Evolutionary conservation across 208 protist genomes (phyloP).

Genomic region (Trypanosoma vivax): DNA sequence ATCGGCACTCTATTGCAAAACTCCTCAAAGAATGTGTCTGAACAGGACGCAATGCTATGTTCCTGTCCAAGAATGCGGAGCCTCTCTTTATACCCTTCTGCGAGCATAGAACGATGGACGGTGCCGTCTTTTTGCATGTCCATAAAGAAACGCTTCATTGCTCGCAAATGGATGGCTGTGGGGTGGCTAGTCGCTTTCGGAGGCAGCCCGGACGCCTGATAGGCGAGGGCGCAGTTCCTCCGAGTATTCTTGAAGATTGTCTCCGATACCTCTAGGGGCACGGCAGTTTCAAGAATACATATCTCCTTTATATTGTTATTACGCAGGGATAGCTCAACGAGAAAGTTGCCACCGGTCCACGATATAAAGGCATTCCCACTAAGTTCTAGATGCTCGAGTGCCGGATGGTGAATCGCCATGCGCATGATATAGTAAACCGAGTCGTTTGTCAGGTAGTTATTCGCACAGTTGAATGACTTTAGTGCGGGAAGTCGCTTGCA

Average conservation of each 20-base stretch:
- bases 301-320: constrained; percentile 56
- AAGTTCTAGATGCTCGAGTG: constrained; percentile 50
- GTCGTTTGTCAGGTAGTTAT: constrained; percentile 75
- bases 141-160: constrained; percentile 58
- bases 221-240: constrained; percentile 42
- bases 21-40: constrained; percentile 32
- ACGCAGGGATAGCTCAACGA: constrained; percentile 38
- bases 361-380: constrained; percentile 60
- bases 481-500: constrained; percentile 54
- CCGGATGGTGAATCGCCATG: constrained; percentile 51
- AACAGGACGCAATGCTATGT: constrained; percentile 20
- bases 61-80: constrained; percentile 29
- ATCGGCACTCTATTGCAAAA: constrained; percentile 19
- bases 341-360: constrained; percentile 73
- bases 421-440: constrained; percentile 47
- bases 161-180: constrained; percentile 48
- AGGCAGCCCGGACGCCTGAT: constrained; percentile 9
- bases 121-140: constrained; percentile 24
- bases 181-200: constrained; percentile 45
- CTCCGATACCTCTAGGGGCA: constrained; percentile 26
- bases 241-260: constrained; percentile 47
- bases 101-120: constrained; percentile 16
- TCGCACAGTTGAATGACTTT: constrained; percentile 29
- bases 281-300: constrained; percentile 30
- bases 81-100: constrained; percentile 28